Conservation (phyloP, 2,329 filamentous ascomycete species). For the Rhexocercosporidium sp. region DNA sequence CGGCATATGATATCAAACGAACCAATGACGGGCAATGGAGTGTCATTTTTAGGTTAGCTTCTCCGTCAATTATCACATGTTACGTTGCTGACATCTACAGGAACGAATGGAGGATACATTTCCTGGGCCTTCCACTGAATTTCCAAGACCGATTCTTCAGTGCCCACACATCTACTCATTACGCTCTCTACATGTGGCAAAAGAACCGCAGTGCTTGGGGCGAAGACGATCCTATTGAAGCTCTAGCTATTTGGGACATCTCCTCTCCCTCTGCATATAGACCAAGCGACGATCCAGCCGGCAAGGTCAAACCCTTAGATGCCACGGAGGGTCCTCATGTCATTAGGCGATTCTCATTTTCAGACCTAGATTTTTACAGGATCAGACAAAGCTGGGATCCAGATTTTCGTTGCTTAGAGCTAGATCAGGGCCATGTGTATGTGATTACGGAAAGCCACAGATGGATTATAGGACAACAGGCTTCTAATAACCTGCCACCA, state of each 20-base stretch:
- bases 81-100: conserved; percentile 22
- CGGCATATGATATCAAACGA: conserved; percentile 57
- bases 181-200: conserved; percentile 67
- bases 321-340: conserved; percentile 48
- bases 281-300: conserved; percentile 55
- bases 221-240: conserved; percentile 62
- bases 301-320: conserved; percentile 44
- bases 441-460: conserved; percentile 61
- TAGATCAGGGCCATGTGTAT: conserved; percentile 56
- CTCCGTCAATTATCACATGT: background rate
- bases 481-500: conserved; percentile 46
- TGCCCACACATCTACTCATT: conserved; percentile 62
- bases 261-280: conserved; percentile 53
- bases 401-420: conserved; percentile 53
- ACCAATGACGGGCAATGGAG: conserved; percentile 43
- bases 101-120: conserved; percentile 64
- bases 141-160: conserved; percentile 67
- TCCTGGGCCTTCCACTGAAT: conserved; percentile 59
- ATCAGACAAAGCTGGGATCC: conserved; percentile 59
- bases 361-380: conserved; percentile 57
- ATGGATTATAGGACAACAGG: conserved; percentile 54
- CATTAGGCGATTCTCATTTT: conserved; percentile 55
- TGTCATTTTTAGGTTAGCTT: conserved; percentile 53
- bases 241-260: conserved; percentile 65
- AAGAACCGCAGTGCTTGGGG: conserved; percentile 59